A percentile compares a stretch with the other conserved stretches of the same genome.
Conservation (phyloP, 202 grass and related monocot species). For the Zoysia matrella region DNA sequence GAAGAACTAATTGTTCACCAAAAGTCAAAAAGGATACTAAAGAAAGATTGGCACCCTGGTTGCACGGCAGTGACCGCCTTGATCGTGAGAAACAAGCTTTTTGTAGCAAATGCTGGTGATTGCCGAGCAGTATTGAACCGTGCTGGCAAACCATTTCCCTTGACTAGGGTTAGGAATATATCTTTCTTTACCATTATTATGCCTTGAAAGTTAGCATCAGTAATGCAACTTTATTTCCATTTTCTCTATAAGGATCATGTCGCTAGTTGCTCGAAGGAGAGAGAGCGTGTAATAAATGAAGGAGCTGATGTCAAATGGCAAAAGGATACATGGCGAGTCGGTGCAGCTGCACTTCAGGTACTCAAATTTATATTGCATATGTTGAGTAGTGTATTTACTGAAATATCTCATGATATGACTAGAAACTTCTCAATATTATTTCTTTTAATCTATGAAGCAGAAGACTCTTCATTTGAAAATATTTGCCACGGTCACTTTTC, state of each 20-base stretch:
- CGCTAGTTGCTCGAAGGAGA: slow-evolving; percentile 81
- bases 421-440: neutral
- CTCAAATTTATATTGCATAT: slow-evolving; percentile 17
- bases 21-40: slow-evolving; percentile 72
- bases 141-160: slow-evolving; percentile 71
- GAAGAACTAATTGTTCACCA: slow-evolving; percentile 69
- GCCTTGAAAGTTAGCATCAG: slow-evolving; percentile 2
- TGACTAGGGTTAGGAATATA: slow-evolving; percentile 73
- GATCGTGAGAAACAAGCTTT: slow-evolving; percentile 80
- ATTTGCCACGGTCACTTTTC: neutral
- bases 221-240: slow-evolving; percentile 36
- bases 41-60: slow-evolving; percentile 92
- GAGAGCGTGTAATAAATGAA: slow-evolving; percentile 72
- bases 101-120: slow-evolving; percentile 98
- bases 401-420: neutral
- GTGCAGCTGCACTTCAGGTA: slow-evolving; percentile 96
- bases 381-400: neutral
- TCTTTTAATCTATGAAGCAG: neutral
- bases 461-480: neutral
- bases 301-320: slow-evolving; percentile 96
- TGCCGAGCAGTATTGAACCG: slow-evolving; percentile 86
- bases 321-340: slow-evolving; percentile 94
- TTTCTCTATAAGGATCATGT: slow-evolving; percentile 79
- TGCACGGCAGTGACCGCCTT: slow-evolving; percentile 85
- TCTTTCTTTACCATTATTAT: neutral